phyloP scores from a whole-genome alignment of 2,329 filamentous ascomycete species.

The Rhexocercosporidium sp. region DNA sequence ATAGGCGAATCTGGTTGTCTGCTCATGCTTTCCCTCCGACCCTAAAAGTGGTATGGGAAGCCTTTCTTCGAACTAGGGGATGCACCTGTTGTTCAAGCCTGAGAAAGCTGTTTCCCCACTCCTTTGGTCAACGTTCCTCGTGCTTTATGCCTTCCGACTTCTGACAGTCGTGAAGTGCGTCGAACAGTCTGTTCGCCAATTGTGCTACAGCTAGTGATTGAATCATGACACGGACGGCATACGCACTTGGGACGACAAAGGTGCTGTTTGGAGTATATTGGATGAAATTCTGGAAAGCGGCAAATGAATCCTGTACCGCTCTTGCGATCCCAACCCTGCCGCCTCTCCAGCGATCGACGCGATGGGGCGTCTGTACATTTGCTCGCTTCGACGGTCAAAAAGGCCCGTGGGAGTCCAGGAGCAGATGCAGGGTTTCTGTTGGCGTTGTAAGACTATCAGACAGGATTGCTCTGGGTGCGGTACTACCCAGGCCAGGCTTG shows the following conservation, averaged over 20 bases:
- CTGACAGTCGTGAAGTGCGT: constrained; percentile 9
- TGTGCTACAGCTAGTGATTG: constrained; percentile 27
- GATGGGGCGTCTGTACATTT: constrained; percentile 35
- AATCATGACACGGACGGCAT: constrained; percentile 26
- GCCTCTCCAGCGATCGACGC: constrained; percentile 37
- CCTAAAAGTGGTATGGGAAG: constrained; percentile 21
- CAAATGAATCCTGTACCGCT: constrained; percentile 29
- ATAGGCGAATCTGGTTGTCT: constrained; percentile 30
- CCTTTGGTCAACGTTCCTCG: not conserved
- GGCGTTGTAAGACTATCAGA: constrained; percentile 29
- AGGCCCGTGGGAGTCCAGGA: constrained; percentile 41
- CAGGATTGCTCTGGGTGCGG: constrained; percentile 12
- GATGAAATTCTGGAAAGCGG: constrained; percentile 34
- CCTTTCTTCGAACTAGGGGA: not conserved
- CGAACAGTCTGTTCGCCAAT: constrained; percentile 26
- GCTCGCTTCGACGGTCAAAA: constrained; percentile 38
- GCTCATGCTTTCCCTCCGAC: constrained; percentile 25
- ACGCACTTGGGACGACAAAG: constrained; percentile 33
- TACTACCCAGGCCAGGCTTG: constrained; percentile 7
- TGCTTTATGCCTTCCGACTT: constrained; percentile 14
- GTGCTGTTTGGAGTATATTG: constrained; percentile 36
- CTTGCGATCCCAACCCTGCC: constrained; percentile 24
- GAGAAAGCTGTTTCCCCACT: not conserved
- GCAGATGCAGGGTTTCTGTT: constrained; percentile 34
- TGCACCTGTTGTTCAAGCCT: not conserved